phyloP scores from a whole-genome alignment of 192 early-diverging fungal species.

The Coemansia sp. region DNA sequence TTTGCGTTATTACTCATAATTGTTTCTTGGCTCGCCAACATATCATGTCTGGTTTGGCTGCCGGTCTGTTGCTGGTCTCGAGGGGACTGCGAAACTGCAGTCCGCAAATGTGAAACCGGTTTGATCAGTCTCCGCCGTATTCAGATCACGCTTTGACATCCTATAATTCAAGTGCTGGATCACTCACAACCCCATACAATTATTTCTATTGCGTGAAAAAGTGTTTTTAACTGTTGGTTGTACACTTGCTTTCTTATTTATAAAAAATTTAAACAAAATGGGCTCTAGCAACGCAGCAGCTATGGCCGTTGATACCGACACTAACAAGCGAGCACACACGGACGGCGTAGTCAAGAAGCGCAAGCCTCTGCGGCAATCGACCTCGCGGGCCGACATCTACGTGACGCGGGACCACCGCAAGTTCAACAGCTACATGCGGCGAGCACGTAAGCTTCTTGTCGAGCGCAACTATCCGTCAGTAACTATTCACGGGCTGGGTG shows the following conservation, averaged over 20 bases:
- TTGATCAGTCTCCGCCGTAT: not conserved
- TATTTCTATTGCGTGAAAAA: not conserved
- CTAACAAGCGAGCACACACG: not conserved
- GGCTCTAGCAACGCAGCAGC: not conserved
- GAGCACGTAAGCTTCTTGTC: constrained; percentile 66
- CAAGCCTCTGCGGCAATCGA: constrained; percentile 63
- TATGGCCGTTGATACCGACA: not conserved
- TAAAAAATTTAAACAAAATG: not conserved
- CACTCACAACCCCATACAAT: not conserved
- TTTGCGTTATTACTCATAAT: not conserved
- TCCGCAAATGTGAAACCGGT: not conserved
- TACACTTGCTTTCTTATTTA: not conserved
- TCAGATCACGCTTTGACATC: not conserved
- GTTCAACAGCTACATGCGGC: constrained; percentile 60
- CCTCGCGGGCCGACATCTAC: constrained; percentile 75
- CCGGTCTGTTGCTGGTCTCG: not conserved
- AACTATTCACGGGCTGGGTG: constrained; percentile 78
- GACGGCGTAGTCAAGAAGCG: constrained; percentile 36
- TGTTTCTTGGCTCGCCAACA: not conserved
- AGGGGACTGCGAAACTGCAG: not conserved
- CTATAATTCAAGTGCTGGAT: not conserved
- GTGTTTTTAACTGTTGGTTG: not conserved
- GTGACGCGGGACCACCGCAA: constrained; percentile 65
- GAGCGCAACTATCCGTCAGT: constrained; percentile 62
- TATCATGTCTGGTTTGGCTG: not conserved